Percentiles rank a stretch among this genome's conserved stretches.
These are phyloP conservation scores for Pseudonitzschia pungens DNA, from an alignment of 108 stramenopile genomes.

Conservation along the genomic window DNA sequence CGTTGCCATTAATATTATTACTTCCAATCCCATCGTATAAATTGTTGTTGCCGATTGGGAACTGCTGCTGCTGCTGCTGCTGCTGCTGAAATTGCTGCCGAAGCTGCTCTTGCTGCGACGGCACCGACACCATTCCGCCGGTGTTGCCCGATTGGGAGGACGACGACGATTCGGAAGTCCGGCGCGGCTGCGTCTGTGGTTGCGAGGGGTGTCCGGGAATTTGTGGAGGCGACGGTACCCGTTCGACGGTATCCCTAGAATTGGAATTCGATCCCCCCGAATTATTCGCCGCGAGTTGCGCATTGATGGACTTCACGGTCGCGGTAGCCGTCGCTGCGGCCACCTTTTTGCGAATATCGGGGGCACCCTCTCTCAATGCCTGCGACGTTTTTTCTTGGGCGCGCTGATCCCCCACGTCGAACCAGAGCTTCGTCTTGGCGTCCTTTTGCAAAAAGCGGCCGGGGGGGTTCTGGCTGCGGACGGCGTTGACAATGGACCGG, in stretches of 20 bases:
- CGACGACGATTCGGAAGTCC: background rate
- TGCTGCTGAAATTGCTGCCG: background rate
- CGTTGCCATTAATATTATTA: too few relatives aligned
- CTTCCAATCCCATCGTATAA: background rate
- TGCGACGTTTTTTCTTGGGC: slow-evolving; percentile 72
- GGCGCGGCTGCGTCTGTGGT: background rate
- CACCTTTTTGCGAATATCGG: slow-evolving; percentile 61
- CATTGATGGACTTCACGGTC: background rate
- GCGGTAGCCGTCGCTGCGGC: slow-evolving; percentile 18
- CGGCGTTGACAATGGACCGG: slow-evolving; percentile 65
- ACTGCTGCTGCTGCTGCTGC: background rate
- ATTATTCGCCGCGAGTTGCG: background rate
- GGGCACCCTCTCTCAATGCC: slow-evolving; percentile 75
- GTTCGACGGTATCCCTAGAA: too few relatives aligned
- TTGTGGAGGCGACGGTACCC: background rate
- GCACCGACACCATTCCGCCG: too few relatives aligned
- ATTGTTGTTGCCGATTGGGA: slow-evolving; percentile 1
- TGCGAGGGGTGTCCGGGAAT: background rate
- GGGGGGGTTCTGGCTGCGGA: slow-evolving; percentile 74
- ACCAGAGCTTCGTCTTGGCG: slow-evolving; percentile 45
- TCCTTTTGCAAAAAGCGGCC: slow-evolving; percentile 80
- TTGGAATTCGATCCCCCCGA: background rate
- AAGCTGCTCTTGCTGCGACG: too few relatives aligned
- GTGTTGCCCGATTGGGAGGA: too few relatives aligned
- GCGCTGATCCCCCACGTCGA: slow-evolving; percentile 65